Base-by-base conservation (phyloP, 148 eudicot genomes). In the Rhododendron henanense region DNA sequence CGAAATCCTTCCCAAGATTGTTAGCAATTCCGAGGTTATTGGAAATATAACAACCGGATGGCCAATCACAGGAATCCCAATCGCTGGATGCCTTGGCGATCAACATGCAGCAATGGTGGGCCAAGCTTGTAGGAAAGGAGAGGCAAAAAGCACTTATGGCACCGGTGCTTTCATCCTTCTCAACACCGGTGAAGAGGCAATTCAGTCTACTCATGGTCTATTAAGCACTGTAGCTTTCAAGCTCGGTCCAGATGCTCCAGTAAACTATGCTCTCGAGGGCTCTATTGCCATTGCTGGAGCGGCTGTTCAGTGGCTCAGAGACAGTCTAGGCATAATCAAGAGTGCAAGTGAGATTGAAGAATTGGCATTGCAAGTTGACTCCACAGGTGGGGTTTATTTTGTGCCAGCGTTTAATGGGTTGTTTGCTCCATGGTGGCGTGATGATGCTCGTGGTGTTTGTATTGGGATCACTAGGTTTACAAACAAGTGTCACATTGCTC, bases 401-500 rank as follows among this genome's bases (percentile, higher is more conserved):
- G 99, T 97, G 50, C 99, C 99, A 0, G 99, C 99, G 10, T 97
- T 97, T 79, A 97, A 95, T 86, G 99, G 99, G 75, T 84, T 95
- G 84, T 97, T 94, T 91, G 99, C 99, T 82, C 99, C 99, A n/a
- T 97, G 98, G 98, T 97, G 99, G 99, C 94, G 99, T 71, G 99
- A 97, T 85, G 99, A 97, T 92, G 99, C 99, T 9, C 95, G 99
- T 61, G 99, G 99, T 35, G 95, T 97, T 71, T 93, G 94, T 82
- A 90, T 97, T 77, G 99, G 99, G 50, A 97, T 97, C 44, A 97
- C 99, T 0, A 87, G 99, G 90, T 97, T 93, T 87, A 97, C 99
- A 7, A 94, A 93, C 87, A 97, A 91, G 89, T 86, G 94, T 55
- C 99, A 95, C 83, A 97, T 97, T 48, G 95, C 96, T 75, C 90